A percentile compares a stretch with the other conserved stretches of the same genome.
phyloP scores from a whole-genome alignment of 140 eudicot species.

The Ambrosia hybrid region DNA sequence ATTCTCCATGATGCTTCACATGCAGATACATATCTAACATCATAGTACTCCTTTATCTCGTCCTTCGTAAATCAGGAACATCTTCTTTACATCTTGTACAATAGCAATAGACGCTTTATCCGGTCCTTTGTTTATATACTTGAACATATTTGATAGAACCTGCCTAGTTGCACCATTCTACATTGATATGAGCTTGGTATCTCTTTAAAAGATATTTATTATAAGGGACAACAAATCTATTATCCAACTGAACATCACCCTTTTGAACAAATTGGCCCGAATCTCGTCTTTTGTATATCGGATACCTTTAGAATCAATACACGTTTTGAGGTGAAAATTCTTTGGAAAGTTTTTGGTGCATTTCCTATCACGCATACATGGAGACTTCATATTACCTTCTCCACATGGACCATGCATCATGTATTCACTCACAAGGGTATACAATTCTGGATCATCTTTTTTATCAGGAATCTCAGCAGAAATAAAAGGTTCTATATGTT shows the following conservation, averaged over 20 bases:
- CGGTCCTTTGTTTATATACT: background rate
- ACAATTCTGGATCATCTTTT: background rate
- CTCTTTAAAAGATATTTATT: background rate
- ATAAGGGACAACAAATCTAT: too few relatives aligned
- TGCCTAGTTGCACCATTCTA: background rate
- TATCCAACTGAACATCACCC: too few relatives aligned
- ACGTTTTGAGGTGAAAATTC: background rate
- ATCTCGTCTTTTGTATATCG: background rate
- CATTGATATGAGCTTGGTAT: background rate
- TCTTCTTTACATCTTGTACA: background rate
- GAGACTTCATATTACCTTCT: background rate
- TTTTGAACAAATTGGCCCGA: background rate
- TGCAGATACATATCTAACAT: background rate
- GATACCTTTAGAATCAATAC: background rate
- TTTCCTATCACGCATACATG: background rate
- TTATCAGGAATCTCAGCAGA: background rate
- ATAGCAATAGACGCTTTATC: background rate
- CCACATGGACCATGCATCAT: slow-evolving; percentile 21
- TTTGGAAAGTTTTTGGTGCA: background rate
- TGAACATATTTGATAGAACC: background rate
- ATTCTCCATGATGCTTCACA: background rate
- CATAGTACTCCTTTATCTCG: background rate
- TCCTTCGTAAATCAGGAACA: background rate
- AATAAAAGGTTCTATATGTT: background rate
- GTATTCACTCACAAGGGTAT: background rate